phyloP scores from a whole-genome alignment of 2,329 filamentous ascomycete genomes.

The Fusarium nisikadoi region DNA sequence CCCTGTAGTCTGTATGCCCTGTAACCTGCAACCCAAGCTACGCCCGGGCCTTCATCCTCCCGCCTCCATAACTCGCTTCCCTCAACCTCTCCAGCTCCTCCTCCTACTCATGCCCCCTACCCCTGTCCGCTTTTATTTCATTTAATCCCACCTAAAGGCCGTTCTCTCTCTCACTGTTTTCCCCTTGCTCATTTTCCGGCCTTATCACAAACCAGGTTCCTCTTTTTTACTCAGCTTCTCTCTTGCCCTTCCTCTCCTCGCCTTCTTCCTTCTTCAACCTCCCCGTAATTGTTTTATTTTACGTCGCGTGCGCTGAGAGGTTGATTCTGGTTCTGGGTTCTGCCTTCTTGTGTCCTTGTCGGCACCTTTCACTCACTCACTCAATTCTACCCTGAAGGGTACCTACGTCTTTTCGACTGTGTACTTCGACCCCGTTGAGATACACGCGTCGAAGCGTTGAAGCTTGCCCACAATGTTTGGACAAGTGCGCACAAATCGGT shows the following conservation, averaged over 20 bases:
- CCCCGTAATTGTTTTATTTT: slow-evolving; percentile 18
- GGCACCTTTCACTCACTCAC: slow-evolving; percentile 31
- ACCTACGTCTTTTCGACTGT: neutral
- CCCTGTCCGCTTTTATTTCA: slow-evolving; percentile 35
- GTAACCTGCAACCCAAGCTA: neutral
- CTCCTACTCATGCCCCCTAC: neutral
- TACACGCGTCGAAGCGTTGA: slow-evolving; percentile 3
- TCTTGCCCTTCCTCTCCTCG: slow-evolving; percentile 12
- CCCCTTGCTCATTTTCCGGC: slow-evolving; percentile 21
- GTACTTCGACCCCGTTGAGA: neutral
- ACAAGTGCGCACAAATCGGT: slow-evolving; percentile 47
- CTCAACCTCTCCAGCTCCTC: slow-evolving; percentile 1
- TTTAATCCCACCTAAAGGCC: slow-evolving; percentile 24
- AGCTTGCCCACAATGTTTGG: slow-evolving; percentile 49
- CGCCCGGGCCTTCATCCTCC: slow-evolving; percentile 25
- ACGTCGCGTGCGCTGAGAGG: slow-evolving; percentile 30
- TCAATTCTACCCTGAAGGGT: neutral
- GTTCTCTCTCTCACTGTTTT: neutral
- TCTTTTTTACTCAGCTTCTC: slow-evolving; percentile 26
- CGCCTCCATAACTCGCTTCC: slow-evolving; percentile 25
- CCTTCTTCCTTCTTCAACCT: slow-evolving; percentile 8
- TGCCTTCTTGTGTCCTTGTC: slow-evolving; percentile 32
- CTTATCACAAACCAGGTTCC: slow-evolving; percentile 32
- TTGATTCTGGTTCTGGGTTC: slow-evolving; percentile 27
- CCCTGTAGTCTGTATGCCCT: slow-evolving; percentile 18